Base-by-base conservation (phyloP, 495 filamentous ascomycete species). In the Aspergillus incahuasiensis region DNA sequence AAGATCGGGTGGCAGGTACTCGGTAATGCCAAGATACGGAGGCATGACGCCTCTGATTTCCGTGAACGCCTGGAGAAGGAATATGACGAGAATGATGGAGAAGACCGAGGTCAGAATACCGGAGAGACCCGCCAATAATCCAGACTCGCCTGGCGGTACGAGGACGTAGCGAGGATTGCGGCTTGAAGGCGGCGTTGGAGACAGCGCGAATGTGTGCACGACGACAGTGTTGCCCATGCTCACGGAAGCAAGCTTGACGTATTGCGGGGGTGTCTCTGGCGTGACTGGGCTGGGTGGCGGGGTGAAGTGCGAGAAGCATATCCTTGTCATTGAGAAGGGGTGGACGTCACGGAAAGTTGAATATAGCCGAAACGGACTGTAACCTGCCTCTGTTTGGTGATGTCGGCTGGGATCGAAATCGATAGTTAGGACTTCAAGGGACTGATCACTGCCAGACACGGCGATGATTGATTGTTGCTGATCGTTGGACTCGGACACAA, bases 141-240 rank as follows among this genome's bases (percentile, higher is more conserved):
- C 75, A 24, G 82, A 78, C 15, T 68, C 67, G 3, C 70, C 69
- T 16, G 85, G 83, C 7, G 83, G 65, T 7, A 75, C 77, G 32
- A 95, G 78, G 25, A 92, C 79, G 68, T 91, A 92, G 63, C 89
- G 86, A 20, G 75, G 77, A 24, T 69, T 75, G 56, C 67, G 73
- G 55, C 73, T 80, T 38, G 60, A 72, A 57, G 61, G 68, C 47
- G 67, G 75, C 57, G 74, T 78, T 16, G 80, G 81, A 16, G 77
- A 78, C 22, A 98, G 82, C 0, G 89, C 85, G 57, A 97, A 74
- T 19, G 88, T 88, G 71, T 96, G 90, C 32, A 96, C 86, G 43
- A 91, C 85, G 42, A 91, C 81, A 8, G 88, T 92, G 68, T 91
- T 92, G 53, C 86, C 89, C 67, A 95, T 85, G 57, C 86, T 89